phyloP scores from a whole-genome alignment of 805 yeast species.

The Myxozyma lipomycoides region DNA sequence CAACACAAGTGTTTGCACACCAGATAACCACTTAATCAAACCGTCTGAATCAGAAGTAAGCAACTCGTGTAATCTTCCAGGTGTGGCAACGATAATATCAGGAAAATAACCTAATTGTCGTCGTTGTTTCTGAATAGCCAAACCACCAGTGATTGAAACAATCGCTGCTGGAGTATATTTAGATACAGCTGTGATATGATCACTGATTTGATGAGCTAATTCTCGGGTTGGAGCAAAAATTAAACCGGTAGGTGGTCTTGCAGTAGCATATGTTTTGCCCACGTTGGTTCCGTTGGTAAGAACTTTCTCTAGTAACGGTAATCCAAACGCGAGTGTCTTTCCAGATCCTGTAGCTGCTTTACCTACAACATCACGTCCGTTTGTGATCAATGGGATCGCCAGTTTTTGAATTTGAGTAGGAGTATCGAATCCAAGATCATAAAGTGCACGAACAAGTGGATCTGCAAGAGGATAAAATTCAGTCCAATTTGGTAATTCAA shows the following conservation, averaged over 20 bases:
- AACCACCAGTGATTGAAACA: slow-evolving; percentile 86
- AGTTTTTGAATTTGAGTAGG: slow-evolving; percentile 85
- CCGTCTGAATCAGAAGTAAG: slow-evolving; percentile 51
- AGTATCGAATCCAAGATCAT: slow-evolving; percentile 50
- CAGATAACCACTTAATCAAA: slow-evolving; percentile 42
- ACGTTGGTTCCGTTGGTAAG: slow-evolving; percentile 32
- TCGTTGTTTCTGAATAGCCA: slow-evolving; percentile 89
- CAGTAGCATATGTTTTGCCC: slow-evolving; percentile 29
- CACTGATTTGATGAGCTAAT: slow-evolving; percentile 86
- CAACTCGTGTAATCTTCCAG: slow-evolving; percentile 82
- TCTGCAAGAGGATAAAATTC: slow-evolving; percentile 47
- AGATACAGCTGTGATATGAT: slow-evolving; percentile 57
- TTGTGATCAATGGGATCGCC: slow-evolving; percentile 68
- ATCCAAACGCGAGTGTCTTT: slow-evolving; percentile 91
- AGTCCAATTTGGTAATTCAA: slow-evolving; percentile 39
- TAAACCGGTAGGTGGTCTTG: slow-evolving; percentile 60
- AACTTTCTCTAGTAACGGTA: slow-evolving; percentile 77
- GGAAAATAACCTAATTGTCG: slow-evolving; percentile 68
- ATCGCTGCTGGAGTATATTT: slow-evolving; percentile 53
- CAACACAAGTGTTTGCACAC: slow-evolving; percentile 55
- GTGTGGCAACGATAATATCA: slow-evolving; percentile 84
- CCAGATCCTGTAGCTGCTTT: slow-evolving; percentile 98
- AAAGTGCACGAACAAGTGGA: slow-evolving; percentile 56
- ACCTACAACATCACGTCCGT: slow-evolving; percentile 81
- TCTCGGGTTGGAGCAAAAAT: slow-evolving; percentile 96